Conservation (phyloP, 176 grass and related monocot genomes). For the Raddia distichophylla region DNA sequence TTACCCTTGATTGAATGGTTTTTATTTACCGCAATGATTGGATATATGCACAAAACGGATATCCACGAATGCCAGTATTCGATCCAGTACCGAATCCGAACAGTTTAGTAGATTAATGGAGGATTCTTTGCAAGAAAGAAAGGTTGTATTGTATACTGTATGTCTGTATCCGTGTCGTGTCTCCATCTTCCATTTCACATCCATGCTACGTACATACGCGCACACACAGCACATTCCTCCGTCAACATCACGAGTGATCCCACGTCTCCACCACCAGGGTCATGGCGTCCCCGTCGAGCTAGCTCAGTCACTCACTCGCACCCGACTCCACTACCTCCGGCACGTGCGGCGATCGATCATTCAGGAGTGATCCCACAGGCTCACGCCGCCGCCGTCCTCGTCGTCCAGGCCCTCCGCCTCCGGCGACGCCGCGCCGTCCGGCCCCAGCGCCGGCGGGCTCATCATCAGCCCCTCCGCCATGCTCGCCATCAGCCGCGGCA, state of each 20-base stretch:
- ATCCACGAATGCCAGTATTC: neutral
- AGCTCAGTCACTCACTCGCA: neutral
- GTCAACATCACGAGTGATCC: conserved; percentile 37
- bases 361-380: conserved; percentile 78
- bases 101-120: neutral
- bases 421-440: conserved; percentile 1
- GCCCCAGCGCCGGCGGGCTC: conserved; percentile 54
- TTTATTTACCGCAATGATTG: too few species aligned
- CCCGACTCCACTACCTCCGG: conserved; percentile 29
- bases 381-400: conserved; percentile 37
- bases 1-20: too few species aligned
- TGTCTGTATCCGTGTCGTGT: neutral
- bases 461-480: conserved; percentile 83
- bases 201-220: conserved; percentile 28
- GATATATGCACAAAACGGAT: neutral
- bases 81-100: neutral
- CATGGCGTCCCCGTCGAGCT: conserved; percentile 24
- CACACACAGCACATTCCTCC: conserved; percentile 27
- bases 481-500: conserved; percentile 63
- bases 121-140: neutral
- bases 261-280: conserved; percentile 44
- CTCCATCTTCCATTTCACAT: conserved; percentile 12
- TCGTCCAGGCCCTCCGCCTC: conserved; percentile 28
- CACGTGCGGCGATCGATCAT: neutral
- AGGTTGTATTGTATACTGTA: neutral